Evolutionary conservation across 352 stramenopile genomes (phyloP).

Genomic region (Aphanomyces invadans): DNA sequence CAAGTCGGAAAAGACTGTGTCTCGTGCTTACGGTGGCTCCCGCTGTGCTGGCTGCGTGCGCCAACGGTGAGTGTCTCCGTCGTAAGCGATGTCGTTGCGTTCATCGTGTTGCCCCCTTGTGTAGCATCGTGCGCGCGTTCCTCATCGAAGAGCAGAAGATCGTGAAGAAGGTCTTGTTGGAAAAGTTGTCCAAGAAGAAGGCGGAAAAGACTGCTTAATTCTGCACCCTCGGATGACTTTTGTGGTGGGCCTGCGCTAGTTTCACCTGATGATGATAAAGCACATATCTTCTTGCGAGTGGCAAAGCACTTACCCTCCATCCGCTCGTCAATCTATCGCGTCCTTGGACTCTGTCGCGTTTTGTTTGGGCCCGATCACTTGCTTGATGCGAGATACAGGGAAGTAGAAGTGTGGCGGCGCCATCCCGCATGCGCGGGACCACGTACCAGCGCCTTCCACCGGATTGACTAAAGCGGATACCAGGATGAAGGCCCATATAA

Average conservation of each 20-base stretch:
- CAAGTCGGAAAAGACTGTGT: slow-evolving; percentile 92
- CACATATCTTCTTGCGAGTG: slow-evolving; percentile 26
- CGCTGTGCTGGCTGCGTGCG: slow-evolving; percentile 91
- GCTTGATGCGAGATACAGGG: too few relatives aligned
- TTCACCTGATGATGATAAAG: slow-evolving; percentile 23
- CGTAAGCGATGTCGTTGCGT: background rate
- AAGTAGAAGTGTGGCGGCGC: too few relatives aligned
- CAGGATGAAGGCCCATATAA: too few relatives aligned
- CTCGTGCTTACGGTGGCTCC: slow-evolving; percentile 94
- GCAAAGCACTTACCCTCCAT: background rate
- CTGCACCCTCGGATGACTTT: background rate
- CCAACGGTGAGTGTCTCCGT: slow-evolving; percentile 46
- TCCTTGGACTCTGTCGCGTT: too few relatives aligned
- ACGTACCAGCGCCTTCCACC: too few relatives aligned
- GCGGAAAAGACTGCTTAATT: slow-evolving; percentile 51
- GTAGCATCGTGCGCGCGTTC: slow-evolving; percentile 95
- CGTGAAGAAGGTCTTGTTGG: slow-evolving; percentile 97
- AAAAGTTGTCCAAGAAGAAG: slow-evolving; percentile 86
- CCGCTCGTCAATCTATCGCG: background rate
- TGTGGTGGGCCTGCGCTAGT: slow-evolving; percentile 20
- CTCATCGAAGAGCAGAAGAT: slow-evolving; percentile 99
- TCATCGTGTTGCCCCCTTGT: background rate
- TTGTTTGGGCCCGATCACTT: too few relatives aligned
- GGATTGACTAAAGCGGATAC: too few relatives aligned
- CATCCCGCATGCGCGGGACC: too few relatives aligned